These are phyloP conservation scores for Colletotrichum australisinense DNA, from an alignment of 2,329 filamentous ascomycete species.

Conservation along the genomic window DNA sequence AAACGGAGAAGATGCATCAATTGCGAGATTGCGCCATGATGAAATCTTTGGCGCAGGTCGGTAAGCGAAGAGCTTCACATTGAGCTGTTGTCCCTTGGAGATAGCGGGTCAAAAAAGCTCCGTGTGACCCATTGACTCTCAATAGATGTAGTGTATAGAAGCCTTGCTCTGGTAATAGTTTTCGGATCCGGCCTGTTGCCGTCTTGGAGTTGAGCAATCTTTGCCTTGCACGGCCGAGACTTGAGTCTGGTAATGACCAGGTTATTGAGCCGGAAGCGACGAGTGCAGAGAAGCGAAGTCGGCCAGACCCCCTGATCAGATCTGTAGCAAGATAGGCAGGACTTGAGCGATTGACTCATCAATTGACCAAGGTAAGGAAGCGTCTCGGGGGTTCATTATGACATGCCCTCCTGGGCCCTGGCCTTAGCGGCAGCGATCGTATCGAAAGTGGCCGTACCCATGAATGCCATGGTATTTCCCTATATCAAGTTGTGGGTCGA, in stretches of 20 bases:
- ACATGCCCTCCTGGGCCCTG: conserved; percentile 12
- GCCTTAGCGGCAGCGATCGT: neutral
- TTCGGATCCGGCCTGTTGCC: neutral
- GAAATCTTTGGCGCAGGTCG: conserved; percentile 7
- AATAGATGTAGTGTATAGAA: neutral
- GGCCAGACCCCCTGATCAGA: conserved; percentile 18
- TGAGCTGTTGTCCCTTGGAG: neutral
- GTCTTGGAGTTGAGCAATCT: neutral
- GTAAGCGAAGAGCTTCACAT: neutral
- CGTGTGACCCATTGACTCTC: neutral
- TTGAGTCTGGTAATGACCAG: neutral
- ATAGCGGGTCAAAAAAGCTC: neutral
- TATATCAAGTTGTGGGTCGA: conserved; percentile 9
- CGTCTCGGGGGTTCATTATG: conserved; percentile 16
- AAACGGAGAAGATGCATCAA: conserved; percentile 1
- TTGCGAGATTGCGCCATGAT: conserved; percentile 16
- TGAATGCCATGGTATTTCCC: neutral
- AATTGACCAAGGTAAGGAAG: conserved; percentile 3
- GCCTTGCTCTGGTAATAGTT: neutral
- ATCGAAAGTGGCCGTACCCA: neutral
- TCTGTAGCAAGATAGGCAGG: conserved; percentile 12
- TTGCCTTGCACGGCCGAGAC: neutral
- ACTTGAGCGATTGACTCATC: conserved; percentile 19
- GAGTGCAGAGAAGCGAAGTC: conserved; percentile 1
- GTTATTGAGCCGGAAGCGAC: neutral